phyloP scores from a whole-genome alignment of 1,284 basidiomycete species.

The Boletus smithii region DNA sequence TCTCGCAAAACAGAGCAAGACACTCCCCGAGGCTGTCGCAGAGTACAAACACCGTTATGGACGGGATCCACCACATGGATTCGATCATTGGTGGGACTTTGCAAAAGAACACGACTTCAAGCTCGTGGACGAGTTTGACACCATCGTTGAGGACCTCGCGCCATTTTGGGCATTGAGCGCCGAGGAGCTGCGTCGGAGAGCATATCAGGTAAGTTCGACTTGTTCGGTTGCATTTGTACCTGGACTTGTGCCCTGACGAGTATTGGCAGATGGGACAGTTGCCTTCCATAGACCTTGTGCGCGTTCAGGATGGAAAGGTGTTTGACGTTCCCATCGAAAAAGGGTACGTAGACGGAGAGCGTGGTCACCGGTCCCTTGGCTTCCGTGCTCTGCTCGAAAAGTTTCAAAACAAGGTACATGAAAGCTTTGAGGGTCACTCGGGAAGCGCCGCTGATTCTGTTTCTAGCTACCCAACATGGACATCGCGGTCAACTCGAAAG shows the following conservation, averaged over 20 bases:
- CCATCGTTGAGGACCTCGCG: constrained; percentile 72
- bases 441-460: constrained; percentile 9
- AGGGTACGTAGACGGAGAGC: constrained; percentile 61
- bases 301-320: constrained; percentile 64
- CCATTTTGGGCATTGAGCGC: constrained; percentile 79
- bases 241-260: constrained; percentile 9
- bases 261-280: constrained; percentile 62
- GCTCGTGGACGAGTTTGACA: constrained; percentile 90
- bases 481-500: constrained; percentile 86
- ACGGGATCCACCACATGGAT: constrained; percentile 81
- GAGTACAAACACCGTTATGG: constrained; percentile 80
- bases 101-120: constrained; percentile 69
- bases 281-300: constrained; percentile 82
- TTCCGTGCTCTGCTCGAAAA: constrained; percentile 72
- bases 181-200: constrained; percentile 67
- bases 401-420: constrained; percentile 61
- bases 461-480: constrained; percentile 83
- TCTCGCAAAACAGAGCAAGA: constrained; percentile 71
- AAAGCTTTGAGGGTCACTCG: constrained; percentile 6
- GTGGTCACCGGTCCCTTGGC: constrained; percentile 73
- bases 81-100: constrained; percentile 88
- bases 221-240: background rate
- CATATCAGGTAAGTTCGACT: constrained; percentile 53
- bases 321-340: constrained; percentile 62
- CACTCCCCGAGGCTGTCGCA: constrained; percentile 66